Evolutionary conservation across 306 rosid genomes (phyloP), one percentile per base, ranked within the genome.

Genomic region (Cicer bijugum): DNA sequence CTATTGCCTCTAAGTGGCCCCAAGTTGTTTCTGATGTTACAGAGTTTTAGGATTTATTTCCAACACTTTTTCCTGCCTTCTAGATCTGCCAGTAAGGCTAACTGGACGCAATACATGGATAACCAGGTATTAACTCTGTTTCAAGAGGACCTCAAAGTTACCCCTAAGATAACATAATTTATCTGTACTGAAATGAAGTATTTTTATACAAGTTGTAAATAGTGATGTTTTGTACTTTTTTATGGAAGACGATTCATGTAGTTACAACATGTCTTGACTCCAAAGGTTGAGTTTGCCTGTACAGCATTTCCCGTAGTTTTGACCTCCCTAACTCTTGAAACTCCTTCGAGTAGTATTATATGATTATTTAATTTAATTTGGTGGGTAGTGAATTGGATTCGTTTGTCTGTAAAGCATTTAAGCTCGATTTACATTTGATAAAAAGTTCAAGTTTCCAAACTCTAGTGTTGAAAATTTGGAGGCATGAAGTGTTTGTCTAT

Each of bases 1-100:
- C 66, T n/a, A 10, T 68, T 69, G 37, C 39, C 9, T 43, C 43
- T n/a, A 68, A 35, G 52, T 11, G 74, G 59, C 33, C 33, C 33
- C 17, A 17, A 8, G 63, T 6, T 23, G 43, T 9, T 28, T 14
- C 67, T 69, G 23, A 23, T 12, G 33, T 66, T n/a, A 6, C 12
- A 12, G 40, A 19, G 47, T 69, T 16, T 52, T 45, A 64, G 72
- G 15, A 33, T 75, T 42, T 9, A 20, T 61, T 55, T 64, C 58
- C 23, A 33, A 51, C 42, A 62, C 33, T 47, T 40, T 56, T 56
- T 59, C 42, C 59, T 10, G 35, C 40, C 65, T 67, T 67, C 42
- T 55, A 73, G 46, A 56, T 71, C 19, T 58, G 53, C 74, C 39
- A 3, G 28, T 63, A 64, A 33, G 19, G 14, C 74, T 56, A 14